phyloP scores from a whole-genome alignment of 139 green algal species.

The Chlorella sp. region DNA sequence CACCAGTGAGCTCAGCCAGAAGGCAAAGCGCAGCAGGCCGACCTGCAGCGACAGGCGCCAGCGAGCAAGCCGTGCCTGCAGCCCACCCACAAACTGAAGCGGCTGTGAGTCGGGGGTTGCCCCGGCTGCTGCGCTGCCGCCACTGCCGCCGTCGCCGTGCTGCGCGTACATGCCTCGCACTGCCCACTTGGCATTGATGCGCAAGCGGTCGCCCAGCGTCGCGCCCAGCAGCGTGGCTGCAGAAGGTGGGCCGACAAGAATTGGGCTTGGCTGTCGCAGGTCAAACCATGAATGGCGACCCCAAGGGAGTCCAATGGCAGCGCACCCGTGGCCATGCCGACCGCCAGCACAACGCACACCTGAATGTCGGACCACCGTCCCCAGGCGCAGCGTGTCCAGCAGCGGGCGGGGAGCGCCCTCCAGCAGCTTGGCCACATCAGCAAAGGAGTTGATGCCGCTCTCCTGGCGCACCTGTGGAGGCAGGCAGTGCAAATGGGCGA shows the following conservation, averaged over 20 bases:
- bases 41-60: constrained; percentile 36
- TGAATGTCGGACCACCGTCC: constrained; percentile 53
- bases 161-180: constrained; percentile 30
- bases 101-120: too few relatives aligned
- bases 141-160: too few relatives aligned
- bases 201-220: constrained; percentile 59
- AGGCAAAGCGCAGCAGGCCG: constrained; percentile 18
- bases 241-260: background rate
- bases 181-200: constrained; percentile 64
- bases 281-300: too few relatives aligned
- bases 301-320: too few relatives aligned
- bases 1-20: constrained; percentile 21
- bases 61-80: constrained; percentile 24
- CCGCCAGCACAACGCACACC: background rate
- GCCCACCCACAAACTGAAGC: constrained; percentile 14
- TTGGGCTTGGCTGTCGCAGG: too few relatives aligned
- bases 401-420: constrained; percentile 55
- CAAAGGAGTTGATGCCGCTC: constrained; percentile 58
- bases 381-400: constrained; percentile 67
- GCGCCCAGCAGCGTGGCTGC: constrained; percentile 46
- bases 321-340: too few relatives aligned
- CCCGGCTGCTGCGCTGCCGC: too few relatives aligned
- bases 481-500: background rate
- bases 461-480: constrained; percentile 42
- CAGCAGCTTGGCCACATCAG: constrained; percentile 69